phyloP scores from a whole-genome alignment of 352 stramenopile species.

The Phytopythium cucurbitacearum region DNA sequence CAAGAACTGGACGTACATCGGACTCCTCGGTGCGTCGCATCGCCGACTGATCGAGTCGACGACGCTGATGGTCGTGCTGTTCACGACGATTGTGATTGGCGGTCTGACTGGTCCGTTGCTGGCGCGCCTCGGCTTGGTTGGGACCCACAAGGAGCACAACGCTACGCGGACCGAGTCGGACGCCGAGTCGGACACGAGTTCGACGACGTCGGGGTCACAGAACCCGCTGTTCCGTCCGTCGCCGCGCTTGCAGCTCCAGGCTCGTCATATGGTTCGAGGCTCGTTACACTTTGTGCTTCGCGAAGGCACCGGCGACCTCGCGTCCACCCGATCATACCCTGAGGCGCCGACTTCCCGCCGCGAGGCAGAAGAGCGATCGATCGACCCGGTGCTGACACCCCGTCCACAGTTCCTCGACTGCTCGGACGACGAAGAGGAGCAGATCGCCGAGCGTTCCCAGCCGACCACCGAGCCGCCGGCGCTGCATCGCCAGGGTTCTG shows the following conservation, averaged over 20 bases:
- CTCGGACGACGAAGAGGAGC: constrained; percentile 44
- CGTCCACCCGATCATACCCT: constrained; percentile 1
- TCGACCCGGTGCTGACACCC: constrained; percentile 46
- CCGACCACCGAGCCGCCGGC: background rate
- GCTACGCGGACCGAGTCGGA: constrained; percentile 17
- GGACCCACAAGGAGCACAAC: constrained; percentile 30
- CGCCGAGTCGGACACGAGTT: constrained; percentile 36
- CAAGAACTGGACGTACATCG: constrained; percentile 83
- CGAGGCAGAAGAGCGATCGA: constrained; percentile 21
- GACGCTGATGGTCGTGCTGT: constrained; percentile 84
- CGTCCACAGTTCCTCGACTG: constrained; percentile 68
- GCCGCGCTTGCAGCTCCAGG: constrained; percentile 9
- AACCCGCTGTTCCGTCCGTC: background rate
- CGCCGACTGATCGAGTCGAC: constrained; percentile 82
- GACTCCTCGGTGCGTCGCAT: constrained; percentile 57
- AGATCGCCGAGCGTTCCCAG: constrained; percentile 8
- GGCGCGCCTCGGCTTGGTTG: constrained; percentile 35
- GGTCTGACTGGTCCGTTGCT: constrained; percentile 73
- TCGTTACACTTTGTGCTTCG: constrained; percentile 56
- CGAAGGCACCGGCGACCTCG: constrained; percentile 10
- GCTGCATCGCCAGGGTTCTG: constrained; percentile 12
- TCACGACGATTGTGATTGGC: constrained; percentile 81
- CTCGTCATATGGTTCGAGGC: constrained; percentile 27
- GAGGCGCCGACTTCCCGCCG: constrained; percentile 13
- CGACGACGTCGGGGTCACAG: constrained; percentile 22